phyloP scores from a whole-genome alignment of 345 rosid species.

The Psidium guajava region DNA sequence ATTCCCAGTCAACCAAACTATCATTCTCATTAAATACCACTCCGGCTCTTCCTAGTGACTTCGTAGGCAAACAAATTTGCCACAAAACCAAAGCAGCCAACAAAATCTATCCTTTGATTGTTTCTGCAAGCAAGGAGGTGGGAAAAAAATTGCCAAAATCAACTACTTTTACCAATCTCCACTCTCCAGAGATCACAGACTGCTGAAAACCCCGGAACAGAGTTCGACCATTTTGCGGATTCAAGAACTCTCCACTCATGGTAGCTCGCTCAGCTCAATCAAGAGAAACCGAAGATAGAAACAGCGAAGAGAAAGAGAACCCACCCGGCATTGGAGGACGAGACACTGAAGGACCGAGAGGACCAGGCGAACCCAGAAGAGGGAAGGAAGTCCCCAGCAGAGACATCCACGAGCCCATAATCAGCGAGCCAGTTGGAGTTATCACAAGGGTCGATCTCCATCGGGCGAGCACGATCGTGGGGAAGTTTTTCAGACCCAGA shows the following conservation, averaged over 20 bases:
- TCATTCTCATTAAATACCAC: background rate
- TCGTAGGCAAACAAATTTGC: background rate
- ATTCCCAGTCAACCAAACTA: background rate
- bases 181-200: background rate
- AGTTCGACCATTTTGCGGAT: background rate
- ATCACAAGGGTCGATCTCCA: background rate
- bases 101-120: background rate
- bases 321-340: background rate
- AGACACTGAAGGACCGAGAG: background rate
- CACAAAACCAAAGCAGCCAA: background rate
- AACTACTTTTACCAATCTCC: background rate
- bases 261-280: background rate
- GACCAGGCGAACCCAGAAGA: slow-evolving; percentile 2
- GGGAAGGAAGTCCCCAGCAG: background rate
- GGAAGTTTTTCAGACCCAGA: background rate
- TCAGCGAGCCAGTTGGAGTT: slow-evolving; percentile 10
- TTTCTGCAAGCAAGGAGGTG: background rate
- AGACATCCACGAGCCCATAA: background rate
- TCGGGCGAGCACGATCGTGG: background rate
- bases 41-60: background rate
- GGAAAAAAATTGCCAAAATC: background rate
- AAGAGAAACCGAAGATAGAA: background rate
- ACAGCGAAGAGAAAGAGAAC: background rate
- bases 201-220: background rate
- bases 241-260: background rate